Base-by-base conservation (phyloP, 164 flowering plant species). In the Hamamelis virginiana region DNA sequence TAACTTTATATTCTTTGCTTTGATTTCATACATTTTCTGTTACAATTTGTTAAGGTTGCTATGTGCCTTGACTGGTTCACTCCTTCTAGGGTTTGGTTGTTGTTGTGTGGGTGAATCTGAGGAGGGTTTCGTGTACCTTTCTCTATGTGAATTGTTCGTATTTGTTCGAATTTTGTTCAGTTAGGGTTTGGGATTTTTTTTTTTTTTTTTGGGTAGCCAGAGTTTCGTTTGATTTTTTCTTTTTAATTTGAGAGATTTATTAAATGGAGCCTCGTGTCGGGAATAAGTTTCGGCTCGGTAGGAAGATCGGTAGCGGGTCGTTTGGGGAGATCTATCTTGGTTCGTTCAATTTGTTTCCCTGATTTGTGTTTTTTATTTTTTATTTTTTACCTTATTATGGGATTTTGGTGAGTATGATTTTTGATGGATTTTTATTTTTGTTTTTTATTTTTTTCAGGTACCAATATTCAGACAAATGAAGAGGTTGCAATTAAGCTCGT, bases 401-500 rank as follows among this genome's bases (percentile, higher is more conserved):
- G n/a, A 33, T 66, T 16, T 1, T 21, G 46, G 14, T 67, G 57
- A 38, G 47, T 47, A 33, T 14, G 19, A 9, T 33, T 45, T 8
- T 38, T 65, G 47, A 9, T 52, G 12, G 28, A 25, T 26, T 43
- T 38, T 56, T 23, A 28, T 48, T 68, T 58, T 60, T 10, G 61
- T 62, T 62, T 28, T 41, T 48, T 9, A 66, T 46, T 45, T 69
- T 27, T 64, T 76, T 53, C 84, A 90, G 97, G 97, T 64, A 89
- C 92, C 58, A 87, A 90, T 72, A 83, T 85, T 68, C 97, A 92
- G 83, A 90, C 91, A 0, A 92, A 87, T 67, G 96, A 92, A 67
- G 96, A 92, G 80, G 94, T 92, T 28, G 97, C 94, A 6, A 86
- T 92, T 77, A 92, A 92, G 84, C 96, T 92, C 60, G 97, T 92